Evolutionary conservation across 2,329 filamentous ascomycete genomes (phyloP).

Genomic region (Paecilomyces formosus): DNA sequence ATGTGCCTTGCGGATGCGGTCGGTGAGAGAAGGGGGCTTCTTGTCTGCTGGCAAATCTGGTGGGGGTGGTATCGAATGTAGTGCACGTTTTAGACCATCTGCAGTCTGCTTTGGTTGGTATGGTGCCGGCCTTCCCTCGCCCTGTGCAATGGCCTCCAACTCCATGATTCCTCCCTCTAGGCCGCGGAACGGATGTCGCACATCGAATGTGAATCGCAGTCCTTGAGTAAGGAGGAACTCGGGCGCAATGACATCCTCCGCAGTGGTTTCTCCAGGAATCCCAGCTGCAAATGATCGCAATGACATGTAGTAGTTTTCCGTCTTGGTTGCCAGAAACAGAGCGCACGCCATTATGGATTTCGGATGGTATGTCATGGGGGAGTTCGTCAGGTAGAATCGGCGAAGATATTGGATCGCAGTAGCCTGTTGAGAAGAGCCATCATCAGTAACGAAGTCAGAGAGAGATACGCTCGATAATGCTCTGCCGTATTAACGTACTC

Average conservation of each 20-base stretch:
- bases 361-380: conserved; percentile 91
- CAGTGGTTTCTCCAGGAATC: conserved; percentile 62
- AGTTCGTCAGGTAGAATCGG: conserved; percentile 93
- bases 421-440: conserved; percentile 37
- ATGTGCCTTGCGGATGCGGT: conserved; percentile 58
- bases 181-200: conserved; percentile 81
- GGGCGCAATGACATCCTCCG: conserved; percentile 78
- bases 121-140: conserved; percentile 41
- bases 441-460: conserved; percentile 11
- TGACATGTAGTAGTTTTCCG: conserved; percentile 73
- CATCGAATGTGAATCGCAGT: conserved; percentile 86
- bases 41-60: conserved; percentile 7
- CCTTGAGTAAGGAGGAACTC: conserved; percentile 92
- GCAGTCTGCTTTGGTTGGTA: conserved; percentile 21
- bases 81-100: conserved; percentile 19
- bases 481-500: conserved; percentile 35
- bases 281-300: conserved; percentile 60
- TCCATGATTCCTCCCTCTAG: conserved; percentile 84
- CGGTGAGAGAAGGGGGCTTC: conserved; percentile 22
- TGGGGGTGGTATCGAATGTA: conserved; percentile 24
- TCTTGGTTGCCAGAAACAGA: conserved; percentile 89
- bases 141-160: conserved; percentile 59
- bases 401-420: conserved; percentile 86
- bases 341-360: conserved; percentile 82
- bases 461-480: conserved; percentile 42